These are phyloP conservation scores for Polygonum aviculare DNA, from an alignment of 148 eudicot genomes.

Conservation along the genomic window DNA sequence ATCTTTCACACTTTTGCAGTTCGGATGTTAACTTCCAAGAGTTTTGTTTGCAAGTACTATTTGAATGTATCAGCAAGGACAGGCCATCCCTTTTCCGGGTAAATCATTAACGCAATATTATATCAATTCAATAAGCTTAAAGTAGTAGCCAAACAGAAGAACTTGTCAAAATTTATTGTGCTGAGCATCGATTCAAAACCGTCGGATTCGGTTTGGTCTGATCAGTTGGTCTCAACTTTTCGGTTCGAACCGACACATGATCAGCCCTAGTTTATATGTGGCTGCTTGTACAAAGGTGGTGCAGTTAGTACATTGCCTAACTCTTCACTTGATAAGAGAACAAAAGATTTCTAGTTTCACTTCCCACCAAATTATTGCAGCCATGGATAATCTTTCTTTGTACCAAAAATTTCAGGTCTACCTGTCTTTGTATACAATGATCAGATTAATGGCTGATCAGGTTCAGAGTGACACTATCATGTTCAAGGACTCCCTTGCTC, in stretches of 20 bases:
- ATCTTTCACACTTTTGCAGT: conserved; percentile 29
- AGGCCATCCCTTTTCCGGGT: conserved; percentile 94
- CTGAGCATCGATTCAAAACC: too few relatives aligned
- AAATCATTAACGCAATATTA: not conserved
- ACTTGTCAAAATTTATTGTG: not conserved
- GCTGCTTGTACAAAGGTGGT: not conserved
- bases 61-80: conserved; percentile 97
- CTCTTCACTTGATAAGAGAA: not conserved
- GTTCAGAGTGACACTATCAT: conserved; percentile 28
- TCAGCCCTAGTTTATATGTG: not conserved
- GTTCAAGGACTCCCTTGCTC: conserved; percentile 45
- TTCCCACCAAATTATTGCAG: not conserved
- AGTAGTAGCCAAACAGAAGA: not conserved
- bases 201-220: too few relatives aligned
- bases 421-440: conserved; percentile 61
- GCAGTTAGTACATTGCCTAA: not conserved
- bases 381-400: not conserved
- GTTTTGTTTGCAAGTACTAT: conserved; percentile 88
- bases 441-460: conserved; percentile 63
- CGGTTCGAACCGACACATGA: too few relatives aligned
- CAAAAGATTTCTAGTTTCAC: not conserved
- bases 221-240: too few relatives aligned
- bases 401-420: conserved; percentile 57
- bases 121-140: not conserved
- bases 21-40: conserved; percentile 77